Percentiles rank a stretch among this genome's conserved stretches.
These are phyloP conservation scores for Entonaema liquescens DNA, from an alignment of 495 filamentous ascomycete genomes.

Conservation along the genomic window DNA sequence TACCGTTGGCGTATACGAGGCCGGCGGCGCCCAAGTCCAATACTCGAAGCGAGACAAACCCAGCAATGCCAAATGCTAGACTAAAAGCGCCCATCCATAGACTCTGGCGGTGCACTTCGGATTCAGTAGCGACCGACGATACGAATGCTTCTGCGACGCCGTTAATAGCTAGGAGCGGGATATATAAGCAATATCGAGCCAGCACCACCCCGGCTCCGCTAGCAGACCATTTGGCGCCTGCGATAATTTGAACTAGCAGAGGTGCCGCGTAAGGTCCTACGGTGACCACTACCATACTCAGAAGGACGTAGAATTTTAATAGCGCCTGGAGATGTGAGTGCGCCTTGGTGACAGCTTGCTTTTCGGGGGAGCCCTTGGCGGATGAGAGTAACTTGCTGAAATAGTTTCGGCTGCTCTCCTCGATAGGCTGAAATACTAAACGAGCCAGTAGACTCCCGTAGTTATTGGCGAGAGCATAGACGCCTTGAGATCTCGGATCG, in stretches of 20 bases:
- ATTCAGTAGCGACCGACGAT: constrained; percentile 75
- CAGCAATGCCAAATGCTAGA: constrained; percentile 72
- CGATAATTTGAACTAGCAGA: constrained; percentile 72
- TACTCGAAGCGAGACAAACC: constrained; percentile 73
- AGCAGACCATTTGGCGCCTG: constrained; percentile 76
- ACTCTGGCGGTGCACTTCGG: constrained; percentile 76
- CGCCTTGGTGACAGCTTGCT: constrained; percentile 47
- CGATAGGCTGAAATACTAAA: constrained; percentile 92
- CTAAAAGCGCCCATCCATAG: constrained; percentile 84
- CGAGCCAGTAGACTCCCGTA: constrained; percentile 93
- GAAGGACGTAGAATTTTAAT: constrained; percentile 69
- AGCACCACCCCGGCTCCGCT: constrained; percentile 70
- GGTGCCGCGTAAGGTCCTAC: constrained; percentile 79
- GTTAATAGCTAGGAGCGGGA: constrained; percentile 91
- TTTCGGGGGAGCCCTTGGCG: constrained; percentile 20
- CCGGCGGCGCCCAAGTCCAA: constrained; percentile 76
- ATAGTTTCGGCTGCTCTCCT: constrained; percentile 87
- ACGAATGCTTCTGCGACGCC: constrained; percentile 94
- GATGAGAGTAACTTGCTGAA: constrained; percentile 76
- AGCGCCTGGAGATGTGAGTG: constrained; percentile 58
- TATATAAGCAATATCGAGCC: constrained; percentile 85
- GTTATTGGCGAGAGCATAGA: constrained; percentile 91
- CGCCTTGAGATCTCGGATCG: constrained; percentile 82
- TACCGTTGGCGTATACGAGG: constrained; percentile 81
- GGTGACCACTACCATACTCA: constrained; percentile 71